A percentile compares a stretch with the other conserved stretches of the same genome.
Evolutionary conservation across 495 filamentous ascomycete species (phyloP).

Genomic region (Thozetella sp.): DNA sequence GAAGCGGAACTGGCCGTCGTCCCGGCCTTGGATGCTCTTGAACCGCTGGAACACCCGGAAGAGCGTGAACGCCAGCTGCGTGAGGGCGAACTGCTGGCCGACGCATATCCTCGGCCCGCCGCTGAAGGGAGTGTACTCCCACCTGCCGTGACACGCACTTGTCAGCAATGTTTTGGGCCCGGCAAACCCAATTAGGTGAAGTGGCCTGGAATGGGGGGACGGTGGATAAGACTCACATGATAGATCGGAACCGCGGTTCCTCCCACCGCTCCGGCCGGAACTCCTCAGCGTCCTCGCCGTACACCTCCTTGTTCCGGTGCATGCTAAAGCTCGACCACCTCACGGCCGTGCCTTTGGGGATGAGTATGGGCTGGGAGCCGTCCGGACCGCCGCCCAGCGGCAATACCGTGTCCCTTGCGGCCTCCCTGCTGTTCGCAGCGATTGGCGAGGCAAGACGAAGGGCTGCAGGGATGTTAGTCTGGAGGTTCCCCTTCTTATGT

Average conservation of each 20-base stretch:
- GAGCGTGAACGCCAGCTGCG: conserved; percentile 58
- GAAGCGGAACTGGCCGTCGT: conserved; percentile 34
- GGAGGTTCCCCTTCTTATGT: conserved; percentile 1
- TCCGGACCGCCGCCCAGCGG: conserved; percentile 73
- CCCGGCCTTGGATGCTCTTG: conserved; percentile 49
- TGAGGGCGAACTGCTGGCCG: conserved; percentile 61
- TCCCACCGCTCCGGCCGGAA: conserved; percentile 36
- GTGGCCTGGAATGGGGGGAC: too few species aligned
- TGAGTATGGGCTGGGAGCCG: conserved; percentile 57
- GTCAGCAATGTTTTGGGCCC: conserved; percentile 5
- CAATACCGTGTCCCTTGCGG: conserved; percentile 67
- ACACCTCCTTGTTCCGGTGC: conserved; percentile 35
- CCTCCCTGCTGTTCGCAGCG: conserved; percentile 62
- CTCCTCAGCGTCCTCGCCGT: conserved; percentile 33
- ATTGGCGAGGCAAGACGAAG: conserved; percentile 67
- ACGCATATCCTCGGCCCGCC: conserved; percentile 66
- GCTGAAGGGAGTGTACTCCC: conserved; percentile 66
- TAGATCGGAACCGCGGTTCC: conserved; percentile 19
- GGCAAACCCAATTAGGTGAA: neutral
- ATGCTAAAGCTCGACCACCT: conserved; percentile 18
- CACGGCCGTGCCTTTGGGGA: conserved; percentile 27
- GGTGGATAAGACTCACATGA: neutral
- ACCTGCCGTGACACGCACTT: conserved; percentile 30
- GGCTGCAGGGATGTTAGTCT: conserved; percentile 9
- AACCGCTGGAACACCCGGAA: conserved; percentile 64